Conservation (phyloP, 495 filamentous ascomycete species). For the Hypoxylon cercidicola region DNA sequence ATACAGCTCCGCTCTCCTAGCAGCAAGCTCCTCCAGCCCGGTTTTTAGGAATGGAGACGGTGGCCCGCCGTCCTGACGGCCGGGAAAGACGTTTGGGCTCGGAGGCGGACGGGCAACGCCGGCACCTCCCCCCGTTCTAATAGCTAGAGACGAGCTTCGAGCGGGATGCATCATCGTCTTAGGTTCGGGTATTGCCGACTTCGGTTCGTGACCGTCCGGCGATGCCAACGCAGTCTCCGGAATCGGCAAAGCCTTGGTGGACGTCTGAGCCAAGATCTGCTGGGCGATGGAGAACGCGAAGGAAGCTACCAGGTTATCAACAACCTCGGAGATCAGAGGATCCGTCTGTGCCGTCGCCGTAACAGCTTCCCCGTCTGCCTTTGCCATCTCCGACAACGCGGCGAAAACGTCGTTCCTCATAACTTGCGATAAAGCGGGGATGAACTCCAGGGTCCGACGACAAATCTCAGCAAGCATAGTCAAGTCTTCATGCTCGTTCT, state of each 20-base stretch:
- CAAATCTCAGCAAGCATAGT: conserved; percentile 82
- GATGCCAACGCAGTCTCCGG: conserved; percentile 66
- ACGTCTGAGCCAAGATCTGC: conserved; percentile 81
- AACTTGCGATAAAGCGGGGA: conserved; percentile 78
- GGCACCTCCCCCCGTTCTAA: conserved; percentile 38
- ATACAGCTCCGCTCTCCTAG: conserved; percentile 80
- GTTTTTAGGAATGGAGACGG: conserved; percentile 62
- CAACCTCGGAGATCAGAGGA: conserved; percentile 59
- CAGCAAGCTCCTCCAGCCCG: conserved; percentile 85
- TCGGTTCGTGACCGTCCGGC: conserved; percentile 57
- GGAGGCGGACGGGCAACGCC: conserved; percentile 49
- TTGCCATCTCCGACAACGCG: conserved; percentile 49
- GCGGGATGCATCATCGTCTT: conserved; percentile 73
- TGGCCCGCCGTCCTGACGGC: conserved; percentile 46
- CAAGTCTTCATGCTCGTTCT: conserved; percentile 76
- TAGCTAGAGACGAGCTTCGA: conserved; percentile 61
- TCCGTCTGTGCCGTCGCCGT: conserved; percentile 32
- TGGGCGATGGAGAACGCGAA: conserved; percentile 84
- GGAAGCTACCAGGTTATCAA: conserved; percentile 84
- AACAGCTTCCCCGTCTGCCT: conserved; percentile 35
- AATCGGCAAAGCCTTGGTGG: conserved; percentile 72
- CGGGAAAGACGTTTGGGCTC: conserved; percentile 59
- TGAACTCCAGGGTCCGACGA: conserved; percentile 78
- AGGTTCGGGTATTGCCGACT: conserved; percentile 65
- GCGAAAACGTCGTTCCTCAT: conserved; percentile 77